Evolutionary conservation across 768 basidiomycete species (phyloP).

Genomic region (Russula emetica): DNA sequence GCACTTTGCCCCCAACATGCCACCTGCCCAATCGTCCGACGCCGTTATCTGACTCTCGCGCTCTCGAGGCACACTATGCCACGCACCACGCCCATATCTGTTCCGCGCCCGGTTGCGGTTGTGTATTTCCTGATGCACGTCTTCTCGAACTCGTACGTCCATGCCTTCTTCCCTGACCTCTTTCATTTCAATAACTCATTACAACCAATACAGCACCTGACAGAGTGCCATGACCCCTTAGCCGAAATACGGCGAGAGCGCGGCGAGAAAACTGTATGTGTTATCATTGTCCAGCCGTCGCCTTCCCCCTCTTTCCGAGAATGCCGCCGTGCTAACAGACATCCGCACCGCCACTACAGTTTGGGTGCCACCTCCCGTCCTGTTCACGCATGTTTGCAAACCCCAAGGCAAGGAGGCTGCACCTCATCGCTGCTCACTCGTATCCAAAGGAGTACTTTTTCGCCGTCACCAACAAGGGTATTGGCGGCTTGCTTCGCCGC

Average conservation of each 20-base stretch:
- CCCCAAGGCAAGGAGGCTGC: slow-evolving; percentile 73
- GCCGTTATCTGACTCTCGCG: slow-evolving; percentile 56
- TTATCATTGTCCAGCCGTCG: slow-evolving; percentile 15
- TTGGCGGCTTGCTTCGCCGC: slow-evolving; percentile 69
- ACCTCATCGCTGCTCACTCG: slow-evolving; percentile 75
- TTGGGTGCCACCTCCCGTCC: slow-evolving; percentile 67
- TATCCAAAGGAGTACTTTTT: slow-evolving; percentile 92
- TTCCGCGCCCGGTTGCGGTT: slow-evolving; percentile 60
- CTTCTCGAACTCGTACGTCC: slow-evolving; percentile 70
- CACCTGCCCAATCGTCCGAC: slow-evolving; percentile 54
- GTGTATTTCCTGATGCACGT: slow-evolving; percentile 81
- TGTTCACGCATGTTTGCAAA: slow-evolving; percentile 60
- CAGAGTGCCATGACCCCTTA: slow-evolving; percentile 85
- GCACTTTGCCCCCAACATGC: slow-evolving; percentile 82
- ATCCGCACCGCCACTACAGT: slow-evolving; percentile 43
- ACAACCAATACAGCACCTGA: slow-evolving; percentile 55
- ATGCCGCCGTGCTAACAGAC: neutral
- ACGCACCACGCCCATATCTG: slow-evolving; percentile 83
- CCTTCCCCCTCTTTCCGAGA: neutral
- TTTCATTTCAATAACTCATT: neutral
- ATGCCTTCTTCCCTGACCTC: slow-evolving; percentile 1
- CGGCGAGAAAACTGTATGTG: slow-evolving; percentile 78
- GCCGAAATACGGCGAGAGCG: slow-evolving; percentile 70
- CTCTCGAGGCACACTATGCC: slow-evolving; percentile 80
- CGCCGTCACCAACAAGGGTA: slow-evolving; percentile 85